These are phyloP conservation scores for Fusarium pseudonygamai DNA, from an alignment of 2,329 filamentous ascomycete genomes.

Conservation along the genomic window DNA sequence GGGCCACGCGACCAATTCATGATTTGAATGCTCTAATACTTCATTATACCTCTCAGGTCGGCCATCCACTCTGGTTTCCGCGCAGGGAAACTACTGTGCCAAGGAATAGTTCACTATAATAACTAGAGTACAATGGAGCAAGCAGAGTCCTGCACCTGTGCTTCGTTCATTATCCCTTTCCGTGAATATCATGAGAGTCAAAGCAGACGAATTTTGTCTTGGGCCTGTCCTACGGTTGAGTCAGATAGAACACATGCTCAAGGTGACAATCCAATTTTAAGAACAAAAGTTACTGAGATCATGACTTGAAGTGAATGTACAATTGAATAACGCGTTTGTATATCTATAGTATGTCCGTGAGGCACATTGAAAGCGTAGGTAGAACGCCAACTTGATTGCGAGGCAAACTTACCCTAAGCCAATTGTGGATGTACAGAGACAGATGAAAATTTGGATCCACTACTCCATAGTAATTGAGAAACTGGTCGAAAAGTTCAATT, in stretches of 20 bases:
- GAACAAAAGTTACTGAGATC: too few species aligned
- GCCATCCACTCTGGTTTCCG: accelerated
- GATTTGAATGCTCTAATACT: accelerated
- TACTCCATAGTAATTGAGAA: not conserved
- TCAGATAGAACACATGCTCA: accelerated
- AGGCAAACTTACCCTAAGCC: not conserved
- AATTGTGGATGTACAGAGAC: not conserved
- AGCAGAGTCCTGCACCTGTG: not conserved
- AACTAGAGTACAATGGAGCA: accelerated
- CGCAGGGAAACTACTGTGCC: too few species aligned
- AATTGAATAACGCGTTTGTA: accelerated
- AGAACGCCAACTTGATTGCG: accelerated
- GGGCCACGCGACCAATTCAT: conserved; percentile 38
- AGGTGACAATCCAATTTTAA: accelerated
- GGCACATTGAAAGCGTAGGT: accelerated
- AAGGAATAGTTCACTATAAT: accelerated
- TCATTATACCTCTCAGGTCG: accelerated
- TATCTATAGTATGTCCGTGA: accelerated
- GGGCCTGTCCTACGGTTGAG: accelerated
- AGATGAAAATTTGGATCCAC: not conserved
- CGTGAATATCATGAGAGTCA: too few species aligned
- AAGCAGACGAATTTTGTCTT: too few species aligned
- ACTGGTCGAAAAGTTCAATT: not conserved
- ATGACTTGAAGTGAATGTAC: not conserved
- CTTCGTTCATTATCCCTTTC: too few species aligned